A percentile compares a stretch with the other conserved stretches of the same genome.
These are phyloP conservation scores for Globisporangium viniferum DNA, from an alignment of 352 stramenopile genomes.

Conservation along the genomic window DNA sequence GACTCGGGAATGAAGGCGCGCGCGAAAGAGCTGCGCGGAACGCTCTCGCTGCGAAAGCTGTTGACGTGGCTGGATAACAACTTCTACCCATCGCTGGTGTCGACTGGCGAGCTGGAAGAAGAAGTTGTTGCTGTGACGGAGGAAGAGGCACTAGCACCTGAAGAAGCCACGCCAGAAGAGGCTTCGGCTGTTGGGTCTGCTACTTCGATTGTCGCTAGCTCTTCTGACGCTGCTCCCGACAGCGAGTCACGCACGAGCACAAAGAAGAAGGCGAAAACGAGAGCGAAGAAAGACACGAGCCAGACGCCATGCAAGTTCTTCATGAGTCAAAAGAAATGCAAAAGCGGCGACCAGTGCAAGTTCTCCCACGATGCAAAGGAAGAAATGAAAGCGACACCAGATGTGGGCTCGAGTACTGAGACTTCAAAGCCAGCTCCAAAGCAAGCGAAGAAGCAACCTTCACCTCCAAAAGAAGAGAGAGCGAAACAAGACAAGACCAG, in stretches of 20 bases:
- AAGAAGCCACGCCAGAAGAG: neutral
- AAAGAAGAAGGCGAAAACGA: neutral
- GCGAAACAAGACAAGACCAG: constrained; percentile 11
- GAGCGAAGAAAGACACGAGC: constrained; percentile 13
- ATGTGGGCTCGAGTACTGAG: neutral
- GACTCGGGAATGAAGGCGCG: constrained; percentile 33
- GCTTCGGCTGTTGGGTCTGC: neutral
- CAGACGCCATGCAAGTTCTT: constrained; percentile 47
- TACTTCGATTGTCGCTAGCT: neutral
- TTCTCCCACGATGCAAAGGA: constrained; percentile 43
- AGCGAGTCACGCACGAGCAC: neutral
- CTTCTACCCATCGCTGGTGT: constrained; percentile 33
- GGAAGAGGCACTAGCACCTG: neutral
- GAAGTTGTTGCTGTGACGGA: constrained; percentile 7
- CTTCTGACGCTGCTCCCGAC: neutral
- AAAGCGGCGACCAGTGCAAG: constrained; percentile 59
- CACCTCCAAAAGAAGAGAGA: neutral
- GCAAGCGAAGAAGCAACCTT: neutral
- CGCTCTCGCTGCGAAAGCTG: constrained; percentile 58
- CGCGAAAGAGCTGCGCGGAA: constrained; percentile 40
- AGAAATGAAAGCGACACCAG: neutral
- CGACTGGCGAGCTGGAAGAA: constrained; percentile 4
- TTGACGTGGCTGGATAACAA: constrained; percentile 87
- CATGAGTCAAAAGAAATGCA: constrained; percentile 43
- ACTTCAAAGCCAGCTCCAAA: neutral